Conservation (phyloP, 495 filamentous ascomycete genomes). For the Bacidia rubella region DNA sequence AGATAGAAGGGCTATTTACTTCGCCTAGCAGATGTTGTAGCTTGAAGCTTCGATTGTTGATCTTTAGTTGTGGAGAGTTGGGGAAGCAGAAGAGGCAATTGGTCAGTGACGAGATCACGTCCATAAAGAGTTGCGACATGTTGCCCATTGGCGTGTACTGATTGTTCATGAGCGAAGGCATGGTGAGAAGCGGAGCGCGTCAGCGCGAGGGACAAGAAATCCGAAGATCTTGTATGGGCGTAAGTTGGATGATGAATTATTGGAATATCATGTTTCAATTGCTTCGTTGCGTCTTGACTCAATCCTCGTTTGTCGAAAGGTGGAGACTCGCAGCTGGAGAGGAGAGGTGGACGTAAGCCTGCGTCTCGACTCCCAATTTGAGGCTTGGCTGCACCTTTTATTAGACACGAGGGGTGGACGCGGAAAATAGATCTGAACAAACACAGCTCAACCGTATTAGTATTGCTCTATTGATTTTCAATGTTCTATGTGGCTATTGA, state of each 20-base stretch:
- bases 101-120: constrained; percentile 78
- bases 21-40: constrained; percentile 86
- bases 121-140: constrained; percentile 79
- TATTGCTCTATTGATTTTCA: neutral
- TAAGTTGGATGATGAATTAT: no score
- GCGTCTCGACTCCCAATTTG: no score
- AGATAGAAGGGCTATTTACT: constrained; percentile 29
- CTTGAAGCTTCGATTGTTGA: constrained; percentile 92
- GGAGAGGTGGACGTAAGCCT: neutral
- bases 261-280: no score
- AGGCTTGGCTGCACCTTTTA: no score
- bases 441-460: no score
- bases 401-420: no score
- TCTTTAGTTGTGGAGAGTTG: constrained; percentile 80
- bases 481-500: neutral
- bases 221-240: neutral
- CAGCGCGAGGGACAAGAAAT: neutral
- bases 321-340: no score
- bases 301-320: no score
- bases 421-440: no score
- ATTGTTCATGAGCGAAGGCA: constrained; percentile 7
- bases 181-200: neutral
- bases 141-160: constrained; percentile 11
- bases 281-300: no score
- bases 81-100: constrained; percentile 95